Evolutionary conservation across 371 early-diverging fungal species (phyloP).

Genomic region (Cladochytrium tenue): DNA sequence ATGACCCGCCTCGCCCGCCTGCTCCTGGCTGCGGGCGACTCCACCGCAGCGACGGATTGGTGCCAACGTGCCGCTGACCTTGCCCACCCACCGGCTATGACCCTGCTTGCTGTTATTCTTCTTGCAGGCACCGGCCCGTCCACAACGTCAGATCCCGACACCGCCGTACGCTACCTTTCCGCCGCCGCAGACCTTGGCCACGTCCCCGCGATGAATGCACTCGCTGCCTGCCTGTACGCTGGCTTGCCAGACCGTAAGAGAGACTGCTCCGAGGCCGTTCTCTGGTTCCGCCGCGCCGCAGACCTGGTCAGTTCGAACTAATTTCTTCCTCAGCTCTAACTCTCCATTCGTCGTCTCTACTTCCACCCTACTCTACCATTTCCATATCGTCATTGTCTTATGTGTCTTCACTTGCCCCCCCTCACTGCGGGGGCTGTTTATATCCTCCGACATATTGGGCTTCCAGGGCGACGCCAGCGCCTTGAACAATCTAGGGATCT

Average conservation of each 20-base stretch:
- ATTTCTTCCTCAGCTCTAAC: too few species aligned
- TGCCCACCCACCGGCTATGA: constrained; percentile 44
- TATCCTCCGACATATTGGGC: constrained; percentile 16
- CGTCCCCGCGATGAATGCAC: background rate
- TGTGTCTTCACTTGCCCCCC: constrained; percentile 3
- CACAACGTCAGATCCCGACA: constrained; percentile 28
- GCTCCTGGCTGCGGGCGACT: constrained; percentile 46
- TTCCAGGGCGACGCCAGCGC: constrained; percentile 31
- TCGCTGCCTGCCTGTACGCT: background rate
- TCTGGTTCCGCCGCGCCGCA: too few species aligned
- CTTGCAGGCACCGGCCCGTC: constrained; percentile 46
- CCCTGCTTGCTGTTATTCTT: constrained; percentile 40
- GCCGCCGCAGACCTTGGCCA: background rate
- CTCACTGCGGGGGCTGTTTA: constrained; percentile 1
- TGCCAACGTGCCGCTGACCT: constrained; percentile 48
- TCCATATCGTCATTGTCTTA: constrained; percentile 45
- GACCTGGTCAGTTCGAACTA: too few species aligned
- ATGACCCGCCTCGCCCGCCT: constrained; percentile 48
- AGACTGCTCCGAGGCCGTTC: constrained; percentile 8
- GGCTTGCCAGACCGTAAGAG: constrained; percentile 13
- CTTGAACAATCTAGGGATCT: constrained; percentile 58
- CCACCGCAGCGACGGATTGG: constrained; percentile 25
- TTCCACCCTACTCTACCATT: constrained; percentile 36
- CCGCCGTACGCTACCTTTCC: constrained; percentile 36
- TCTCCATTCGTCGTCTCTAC: too few species aligned